Base-by-base conservation (phyloP, 805 yeast species). In the Clavispora santaluciae region DNA sequence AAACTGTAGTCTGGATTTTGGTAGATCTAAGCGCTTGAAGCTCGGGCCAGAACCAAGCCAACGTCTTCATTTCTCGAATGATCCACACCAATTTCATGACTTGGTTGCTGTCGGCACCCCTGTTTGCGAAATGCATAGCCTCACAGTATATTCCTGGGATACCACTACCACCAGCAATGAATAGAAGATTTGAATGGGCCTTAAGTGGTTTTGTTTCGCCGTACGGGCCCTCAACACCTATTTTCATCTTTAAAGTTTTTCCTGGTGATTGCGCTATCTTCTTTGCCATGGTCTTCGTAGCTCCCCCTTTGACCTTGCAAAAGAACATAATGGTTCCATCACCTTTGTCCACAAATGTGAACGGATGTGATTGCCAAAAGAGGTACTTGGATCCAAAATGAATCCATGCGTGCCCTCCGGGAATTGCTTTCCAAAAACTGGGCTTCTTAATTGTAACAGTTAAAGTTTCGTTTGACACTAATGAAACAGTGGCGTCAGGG, bases 131-230 rank as follows among this genome's bases (percentile, higher is more conserved):
- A 42, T 62, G 57, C 29, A 51, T 40, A 33, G 68, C 70, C 48
- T 71, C 72, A 15, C 70, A 66, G 35, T 63, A 59, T 18, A 72
- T 61, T 17, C 80, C 86, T 1, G 91, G 81, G 38, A 85, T 67
- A 40, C 93, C 93, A 40, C 79, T 79, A 22, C 93, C 91, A 36
- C 88, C 90, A 6, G 90, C 83, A 18, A 84, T 46, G 33, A 81
- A 70, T 6, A 82, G 68, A 5, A 81, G 73, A 42, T 75, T 72
- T 36, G 78, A 74, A 50, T 73, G 82, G 33, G 66, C 61, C 20
- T 65, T 61, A 12, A 78, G 61, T 2, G 81, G 75, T 4, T 75
- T 55, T 2, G 72, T 47, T 29, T 68, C 66, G 3, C 91, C 86
- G 53, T 85, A 84, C 2, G 90, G 89, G 1, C 91, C 91, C 55